phyloP scores from a whole-genome alignment of 2,329 filamentous ascomycete species.

The Epichloe aotearoae region DNA sequence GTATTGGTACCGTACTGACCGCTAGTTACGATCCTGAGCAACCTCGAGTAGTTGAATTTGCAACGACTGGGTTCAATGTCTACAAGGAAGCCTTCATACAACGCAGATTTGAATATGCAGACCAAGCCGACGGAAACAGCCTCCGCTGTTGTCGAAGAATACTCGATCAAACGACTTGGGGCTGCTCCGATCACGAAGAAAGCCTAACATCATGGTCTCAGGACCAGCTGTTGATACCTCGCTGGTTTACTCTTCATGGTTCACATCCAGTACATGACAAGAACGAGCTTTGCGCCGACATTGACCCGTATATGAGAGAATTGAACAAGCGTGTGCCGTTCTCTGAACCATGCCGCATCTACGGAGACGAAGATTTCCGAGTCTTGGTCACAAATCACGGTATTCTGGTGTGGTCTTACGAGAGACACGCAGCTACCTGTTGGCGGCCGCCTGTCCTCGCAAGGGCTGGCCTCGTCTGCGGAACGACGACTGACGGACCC shows the following conservation, averaged over 20 bases:
- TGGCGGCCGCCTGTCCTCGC: neutral
- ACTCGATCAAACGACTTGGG: neutral
- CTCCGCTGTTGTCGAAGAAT: neutral
- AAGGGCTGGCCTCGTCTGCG: neutral
- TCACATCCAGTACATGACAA: neutral
- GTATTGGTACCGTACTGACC: neutral
- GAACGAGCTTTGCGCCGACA: neutral
- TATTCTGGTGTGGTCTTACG: neutral
- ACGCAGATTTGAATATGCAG: neutral
- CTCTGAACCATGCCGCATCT: neutral
- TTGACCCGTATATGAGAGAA: neutral
- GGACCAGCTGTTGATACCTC: neutral
- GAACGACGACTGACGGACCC: neutral
- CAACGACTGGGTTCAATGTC: conserved; percentile 1
- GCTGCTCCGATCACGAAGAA: neutral
- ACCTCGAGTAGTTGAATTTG: neutral
- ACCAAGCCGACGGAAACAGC: neutral
- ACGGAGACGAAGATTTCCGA: conserved; percentile 2
- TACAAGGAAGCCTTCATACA: conserved; percentile 4
- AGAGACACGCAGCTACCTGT: neutral
- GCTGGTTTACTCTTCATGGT: neutral
- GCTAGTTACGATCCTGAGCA: neutral
- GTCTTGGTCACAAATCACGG: neutral
- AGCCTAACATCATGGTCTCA: conserved; percentile 1
- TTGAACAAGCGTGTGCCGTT: neutral